Evolutionary conservation across 2,329 filamentous ascomycete species (phyloP).

Genomic region (Hypoxylon sp.): DNA sequence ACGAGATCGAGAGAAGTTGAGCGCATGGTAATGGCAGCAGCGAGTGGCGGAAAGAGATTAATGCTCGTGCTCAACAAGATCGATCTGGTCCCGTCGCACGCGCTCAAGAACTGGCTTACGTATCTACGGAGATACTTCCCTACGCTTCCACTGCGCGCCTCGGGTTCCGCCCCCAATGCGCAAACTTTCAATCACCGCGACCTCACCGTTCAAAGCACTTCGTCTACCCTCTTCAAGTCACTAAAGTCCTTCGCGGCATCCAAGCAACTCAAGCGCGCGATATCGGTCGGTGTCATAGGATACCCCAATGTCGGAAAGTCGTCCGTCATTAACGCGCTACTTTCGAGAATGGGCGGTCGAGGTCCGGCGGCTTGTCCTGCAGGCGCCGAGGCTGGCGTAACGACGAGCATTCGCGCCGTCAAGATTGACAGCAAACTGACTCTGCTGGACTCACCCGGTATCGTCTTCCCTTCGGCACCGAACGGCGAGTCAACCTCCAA

Average conservation of each 20-base stretch:
- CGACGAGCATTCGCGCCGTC: slow-evolving; percentile 86
- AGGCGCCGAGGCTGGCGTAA: slow-evolving; percentile 92
- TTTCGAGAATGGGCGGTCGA: slow-evolving; percentile 78
- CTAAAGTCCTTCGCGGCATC: slow-evolving; percentile 88
- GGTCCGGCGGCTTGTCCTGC: slow-evolving; percentile 80
- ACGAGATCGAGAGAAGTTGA: slow-evolving; percentile 92
- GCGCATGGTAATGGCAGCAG: slow-evolving; percentile 89
- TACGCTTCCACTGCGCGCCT: slow-evolving; percentile 88
- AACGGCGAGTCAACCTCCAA: slow-evolving; percentile 41
- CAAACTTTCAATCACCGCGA: slow-evolving; percentile 94
- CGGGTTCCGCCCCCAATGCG: slow-evolving; percentile 83
- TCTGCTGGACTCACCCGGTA: slow-evolving; percentile 92
- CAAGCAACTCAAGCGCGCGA: slow-evolving; percentile 86
- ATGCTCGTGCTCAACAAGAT: slow-evolving; percentile 97
- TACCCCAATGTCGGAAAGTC: slow-evolving; percentile 98
- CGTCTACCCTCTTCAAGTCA: slow-evolving; percentile 85
- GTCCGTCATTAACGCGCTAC: slow-evolving; percentile 93
- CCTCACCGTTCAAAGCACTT: slow-evolving; percentile 86
- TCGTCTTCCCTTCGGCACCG: slow-evolving; percentile 83
- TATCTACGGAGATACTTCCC: slow-evolving; percentile 92
- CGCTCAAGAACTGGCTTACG: slow-evolving; percentile 85
- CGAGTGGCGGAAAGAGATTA: slow-evolving; percentile 83
- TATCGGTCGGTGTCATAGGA: slow-evolving; percentile 92
- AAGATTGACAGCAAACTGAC: slow-evolving; percentile 96
- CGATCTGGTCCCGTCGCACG: slow-evolving; percentile 84